Conservation (phyloP, 2,329 filamentous ascomycete species). For the Acephala macrosclerotiorum region DNA sequence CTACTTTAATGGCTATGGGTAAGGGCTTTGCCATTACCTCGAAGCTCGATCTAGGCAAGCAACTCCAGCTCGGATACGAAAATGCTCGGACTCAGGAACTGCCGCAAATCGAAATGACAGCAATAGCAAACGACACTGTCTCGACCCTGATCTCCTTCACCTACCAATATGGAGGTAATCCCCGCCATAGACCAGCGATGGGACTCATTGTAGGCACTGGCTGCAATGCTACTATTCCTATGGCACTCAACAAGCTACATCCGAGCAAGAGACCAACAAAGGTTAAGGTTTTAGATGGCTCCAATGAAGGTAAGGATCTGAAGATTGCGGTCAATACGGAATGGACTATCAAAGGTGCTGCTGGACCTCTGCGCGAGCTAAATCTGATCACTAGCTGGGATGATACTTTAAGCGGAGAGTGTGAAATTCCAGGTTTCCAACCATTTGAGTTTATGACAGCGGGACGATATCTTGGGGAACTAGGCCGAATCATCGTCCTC, state of each 20-base stretch:
- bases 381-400: conserved; percentile 77
- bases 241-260: conserved; percentile 69
- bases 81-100: conserved; percentile 54
- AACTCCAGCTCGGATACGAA: conserved; percentile 65
- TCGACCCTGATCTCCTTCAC: conserved; percentile 81
- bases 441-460: conserved; percentile 98
- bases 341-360: conserved; percentile 81
- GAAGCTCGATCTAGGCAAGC: conserved; percentile 65
- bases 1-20: conserved; percentile 72
- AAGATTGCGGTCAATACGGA: conserved; percentile 84
- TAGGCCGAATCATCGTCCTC: conserved; percentile 77
- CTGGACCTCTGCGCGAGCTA: conserved; percentile 68
- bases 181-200: conserved; percentile 74
- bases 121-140: conserved; percentile 84
- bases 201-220: conserved; percentile 84
- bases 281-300: conserved; percentile 56
- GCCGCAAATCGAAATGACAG: conserved; percentile 73
- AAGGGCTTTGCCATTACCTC: conserved; percentile 72
- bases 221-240: conserved; percentile 80
- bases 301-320: conserved; percentile 55
- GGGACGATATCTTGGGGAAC: conserved; percentile 90
- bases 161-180: conserved; percentile 69
- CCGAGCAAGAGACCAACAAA: conserved; percentile 64
- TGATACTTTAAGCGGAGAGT: conserved; percentile 67
- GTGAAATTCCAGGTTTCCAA: conserved; percentile 84